phyloP scores from a whole-genome alignment of 2,329 filamentous ascomycete species.

The Fusarium sp. region DNA sequence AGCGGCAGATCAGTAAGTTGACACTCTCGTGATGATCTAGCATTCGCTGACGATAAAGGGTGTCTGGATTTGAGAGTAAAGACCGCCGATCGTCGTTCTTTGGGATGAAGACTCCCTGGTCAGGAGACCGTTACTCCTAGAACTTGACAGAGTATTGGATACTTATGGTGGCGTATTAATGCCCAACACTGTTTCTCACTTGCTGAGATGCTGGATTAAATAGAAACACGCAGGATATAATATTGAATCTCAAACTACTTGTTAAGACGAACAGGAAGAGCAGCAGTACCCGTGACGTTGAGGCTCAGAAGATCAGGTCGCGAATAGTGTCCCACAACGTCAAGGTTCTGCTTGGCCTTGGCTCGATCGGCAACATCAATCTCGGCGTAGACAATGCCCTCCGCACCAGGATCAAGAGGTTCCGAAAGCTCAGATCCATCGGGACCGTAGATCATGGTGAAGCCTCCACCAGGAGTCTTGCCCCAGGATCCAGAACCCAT shows the following conservation, averaged over 20 bases:
- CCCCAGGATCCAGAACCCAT: slow-evolving; percentile 45
- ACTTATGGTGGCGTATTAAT: too few relatives aligned
- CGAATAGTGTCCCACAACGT: slow-evolving; percentile 49
- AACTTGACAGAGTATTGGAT: too few relatives aligned
- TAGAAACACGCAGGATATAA: background rate
- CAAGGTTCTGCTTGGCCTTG: slow-evolving; percentile 48
- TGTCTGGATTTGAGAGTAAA: background rate
- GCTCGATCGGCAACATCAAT: slow-evolving; percentile 46
- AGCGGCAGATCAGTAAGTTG: background rate
- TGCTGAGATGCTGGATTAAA: background rate
- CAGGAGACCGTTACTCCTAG: slow-evolving; percentile 14
- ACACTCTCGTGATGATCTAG: background rate
- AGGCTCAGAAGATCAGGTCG: slow-evolving; percentile 54
- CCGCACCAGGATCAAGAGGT: slow-evolving; percentile 39
- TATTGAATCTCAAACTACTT: background rate
- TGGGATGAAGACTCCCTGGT: slow-evolving; percentile 32
- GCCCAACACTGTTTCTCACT: background rate
- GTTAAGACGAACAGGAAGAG: slow-evolving; percentile 4
- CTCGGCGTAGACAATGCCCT: slow-evolving; percentile 53
- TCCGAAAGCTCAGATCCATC: slow-evolving; percentile 46
- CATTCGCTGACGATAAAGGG: background rate
- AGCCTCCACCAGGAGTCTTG: slow-evolving; percentile 36
- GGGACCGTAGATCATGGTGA: slow-evolving; percentile 48
- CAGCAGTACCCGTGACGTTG: slow-evolving; percentile 42
- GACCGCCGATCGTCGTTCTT: slow-evolving; percentile 22